Conservation (phyloP, 495 filamentous ascomycete species). For the Penicillium maclennaniae region DNA sequence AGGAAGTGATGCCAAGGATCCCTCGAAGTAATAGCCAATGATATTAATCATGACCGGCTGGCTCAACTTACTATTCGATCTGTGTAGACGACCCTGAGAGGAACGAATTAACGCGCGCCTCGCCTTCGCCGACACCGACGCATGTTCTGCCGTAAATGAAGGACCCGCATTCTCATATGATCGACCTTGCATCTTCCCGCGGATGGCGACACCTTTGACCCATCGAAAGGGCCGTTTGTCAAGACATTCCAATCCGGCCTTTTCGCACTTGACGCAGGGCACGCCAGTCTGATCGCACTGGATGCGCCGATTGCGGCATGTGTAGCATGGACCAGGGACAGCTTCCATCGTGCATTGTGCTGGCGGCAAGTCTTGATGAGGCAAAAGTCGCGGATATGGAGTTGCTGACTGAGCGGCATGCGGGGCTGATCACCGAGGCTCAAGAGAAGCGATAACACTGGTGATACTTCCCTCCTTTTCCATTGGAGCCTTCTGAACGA, state of each 20-base stretch:
- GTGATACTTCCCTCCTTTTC: too few species aligned
- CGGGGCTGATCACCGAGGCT: background rate
- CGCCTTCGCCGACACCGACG: background rate
- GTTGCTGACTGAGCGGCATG: slow-evolving; percentile 8
- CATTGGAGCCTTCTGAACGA: too few species aligned
- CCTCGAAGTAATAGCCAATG: background rate
- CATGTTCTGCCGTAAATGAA: background rate
- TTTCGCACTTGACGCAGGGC: slow-evolving; percentile 36
- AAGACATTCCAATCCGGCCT: slow-evolving; percentile 48
- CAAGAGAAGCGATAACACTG: background rate
- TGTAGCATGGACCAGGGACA: slow-evolving; percentile 36
- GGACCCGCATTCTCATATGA: slow-evolving; percentile 11
- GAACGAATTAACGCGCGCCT: background rate
- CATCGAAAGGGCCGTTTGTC: slow-evolving; percentile 50
- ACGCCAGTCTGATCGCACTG: slow-evolving; percentile 45
- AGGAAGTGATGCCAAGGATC: background rate
- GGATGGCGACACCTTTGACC: slow-evolving; percentile 40
- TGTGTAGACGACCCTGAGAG: background rate
- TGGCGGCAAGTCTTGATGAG: slow-evolving; percentile 4
- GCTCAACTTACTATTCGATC: background rate
- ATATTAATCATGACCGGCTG: background rate
- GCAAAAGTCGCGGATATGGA: background rate
- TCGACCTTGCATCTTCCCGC: slow-evolving; percentile 35
- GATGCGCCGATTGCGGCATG: slow-evolving; percentile 51
- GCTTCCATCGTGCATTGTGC: slow-evolving; percentile 8